Conservation (phyloP, 2,329 filamentous ascomycete genomes). For the Stagonosporopsis rhizophila region DNA sequence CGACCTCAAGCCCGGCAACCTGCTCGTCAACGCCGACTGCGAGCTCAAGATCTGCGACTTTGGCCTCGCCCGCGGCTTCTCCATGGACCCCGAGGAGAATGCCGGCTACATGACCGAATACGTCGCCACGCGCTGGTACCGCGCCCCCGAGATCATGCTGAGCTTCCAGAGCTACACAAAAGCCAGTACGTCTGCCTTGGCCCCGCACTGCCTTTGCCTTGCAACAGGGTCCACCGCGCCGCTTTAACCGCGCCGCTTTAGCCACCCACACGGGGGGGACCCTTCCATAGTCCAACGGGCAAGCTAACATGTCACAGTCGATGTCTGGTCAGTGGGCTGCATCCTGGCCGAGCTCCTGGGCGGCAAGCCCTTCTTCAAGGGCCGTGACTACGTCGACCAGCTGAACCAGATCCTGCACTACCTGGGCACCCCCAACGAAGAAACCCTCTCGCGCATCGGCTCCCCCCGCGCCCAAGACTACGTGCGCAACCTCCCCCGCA, state of each 20-base stretch:
- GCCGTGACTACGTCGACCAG: conserved; percentile 98
- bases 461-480: conserved; percentile 97
- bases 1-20: conserved; percentile 94
- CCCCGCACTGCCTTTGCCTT: too few relatives aligned
- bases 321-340: conserved; percentile 98
- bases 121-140: conserved; percentile 97
- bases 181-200: conserved; percentile 79
- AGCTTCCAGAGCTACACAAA: conserved; percentile 99
- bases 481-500: conserved; percentile 92
- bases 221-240: conserved; percentile 4
- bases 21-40: conserved; percentile 98
- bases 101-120: conserved; percentile 99
- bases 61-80: conserved; percentile 94
- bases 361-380: conserved; percentile 98
- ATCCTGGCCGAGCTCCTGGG: conserved; percentile 96
- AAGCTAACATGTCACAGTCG: conserved; percentile 66
- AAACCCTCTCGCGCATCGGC: conserved; percentile 91
- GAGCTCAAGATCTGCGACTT: conserved; percentile 99
- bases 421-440: conserved; percentile 94
- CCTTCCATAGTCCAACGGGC: too few relatives aligned
- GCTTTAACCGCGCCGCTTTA: too few relatives aligned
- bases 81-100: conserved; percentile 95
- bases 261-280: too few relatives aligned
- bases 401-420: conserved; percentile 99
- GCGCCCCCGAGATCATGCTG: conserved; percentile 98